Evolutionary conservation across 2,329 filamentous ascomycete genomes (phyloP), one percentile per base, ranked within the genome.

Genomic region (Botrytis medusae): DNA sequence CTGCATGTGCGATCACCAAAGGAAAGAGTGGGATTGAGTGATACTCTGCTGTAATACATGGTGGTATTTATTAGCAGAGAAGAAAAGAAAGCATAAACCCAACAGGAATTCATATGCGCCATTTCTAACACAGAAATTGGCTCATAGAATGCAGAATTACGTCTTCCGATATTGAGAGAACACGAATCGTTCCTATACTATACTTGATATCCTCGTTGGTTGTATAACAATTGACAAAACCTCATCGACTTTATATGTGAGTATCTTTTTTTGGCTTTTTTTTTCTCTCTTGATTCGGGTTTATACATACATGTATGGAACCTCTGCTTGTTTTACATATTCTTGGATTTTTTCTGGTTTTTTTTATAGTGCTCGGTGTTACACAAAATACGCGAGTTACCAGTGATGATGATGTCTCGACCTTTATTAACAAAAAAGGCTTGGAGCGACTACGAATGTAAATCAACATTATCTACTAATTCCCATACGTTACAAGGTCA

Each of bases 101-200:
- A 68, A 54, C 54, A 70, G 63, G 60, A 67, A 71, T 72, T 46
- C 54, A 22, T 68, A 74, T 75, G 74, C 73, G 74, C 70, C 60
- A 75, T 75, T 76, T 76, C 72, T 61, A 62, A 73, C 68, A 34
- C 73, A 42, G 37, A 64, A 72, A 75, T 75, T 74, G 64, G 73
- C 76, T 75, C 76, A 76, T 75, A 68, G 29, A 37, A 59, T 69
- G 32, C 63, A 72, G 34, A 76, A 72, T 68, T 68, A 69, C 71
- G 71, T 72, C 42, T 72, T 60, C 29, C 29, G 32, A 37, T 37
- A 61, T 10, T 20, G 29, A n/a, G 54, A 42, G 34, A 68, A 37
- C 42, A 65, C 48, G 63, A 65, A 65, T 65, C 42, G 22, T 64
- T 44, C 14, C 34, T 16, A 16, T 22, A 8, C 32, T 18, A 25